phyloP scores from a whole-genome alignment of 352 stramenopile genomes.

The Phytophthora tubulina region DNA sequence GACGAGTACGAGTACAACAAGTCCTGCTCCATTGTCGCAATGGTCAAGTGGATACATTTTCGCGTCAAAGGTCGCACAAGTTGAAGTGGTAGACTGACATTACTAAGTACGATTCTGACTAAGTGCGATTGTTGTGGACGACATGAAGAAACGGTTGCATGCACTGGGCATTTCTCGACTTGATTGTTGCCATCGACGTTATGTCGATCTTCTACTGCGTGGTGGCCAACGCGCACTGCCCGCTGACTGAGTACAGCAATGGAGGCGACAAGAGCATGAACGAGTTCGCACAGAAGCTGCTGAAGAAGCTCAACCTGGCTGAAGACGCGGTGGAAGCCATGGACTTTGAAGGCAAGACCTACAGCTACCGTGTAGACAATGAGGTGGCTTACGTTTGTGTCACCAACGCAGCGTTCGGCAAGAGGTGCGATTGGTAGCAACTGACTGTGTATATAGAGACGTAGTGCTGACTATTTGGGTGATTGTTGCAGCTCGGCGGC shows the following conservation, averaged over 20 bases:
- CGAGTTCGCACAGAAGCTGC: constrained; percentile 87
- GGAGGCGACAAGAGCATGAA: constrained; percentile 88
- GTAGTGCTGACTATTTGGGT: constrained; percentile 10
- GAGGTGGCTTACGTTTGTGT: constrained; percentile 89
- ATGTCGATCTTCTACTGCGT: constrained; percentile 93
- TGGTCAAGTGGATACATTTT: constrained; percentile 31
- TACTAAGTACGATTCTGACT: constrained; percentile 20
- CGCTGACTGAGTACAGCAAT: constrained; percentile 86
- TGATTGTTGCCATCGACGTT: neutral
- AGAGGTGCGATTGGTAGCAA: constrained; percentile 54
- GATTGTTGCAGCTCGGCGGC: constrained; percentile 61
- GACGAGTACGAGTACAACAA: constrained; percentile 83
- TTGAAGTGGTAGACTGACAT: constrained; percentile 27
- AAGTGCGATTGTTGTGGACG: constrained; percentile 4
- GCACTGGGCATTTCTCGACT: constrained; percentile 22
- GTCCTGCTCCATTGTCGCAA: constrained; percentile 51
- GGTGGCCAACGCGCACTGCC: constrained; percentile 83
- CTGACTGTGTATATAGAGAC: neutral
- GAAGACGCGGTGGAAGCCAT: constrained; percentile 82
- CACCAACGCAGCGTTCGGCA: constrained; percentile 81
- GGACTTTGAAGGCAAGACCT: constrained; percentile 83
- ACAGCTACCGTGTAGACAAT: constrained; percentile 88
- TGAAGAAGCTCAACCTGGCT: constrained; percentile 87
- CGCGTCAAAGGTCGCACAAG: constrained; percentile 38
- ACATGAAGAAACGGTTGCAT: constrained; percentile 21